Base-by-base conservation (phyloP, 2,329 filamentous ascomycete genomes). In the Raffaelea albimanens region DNA sequence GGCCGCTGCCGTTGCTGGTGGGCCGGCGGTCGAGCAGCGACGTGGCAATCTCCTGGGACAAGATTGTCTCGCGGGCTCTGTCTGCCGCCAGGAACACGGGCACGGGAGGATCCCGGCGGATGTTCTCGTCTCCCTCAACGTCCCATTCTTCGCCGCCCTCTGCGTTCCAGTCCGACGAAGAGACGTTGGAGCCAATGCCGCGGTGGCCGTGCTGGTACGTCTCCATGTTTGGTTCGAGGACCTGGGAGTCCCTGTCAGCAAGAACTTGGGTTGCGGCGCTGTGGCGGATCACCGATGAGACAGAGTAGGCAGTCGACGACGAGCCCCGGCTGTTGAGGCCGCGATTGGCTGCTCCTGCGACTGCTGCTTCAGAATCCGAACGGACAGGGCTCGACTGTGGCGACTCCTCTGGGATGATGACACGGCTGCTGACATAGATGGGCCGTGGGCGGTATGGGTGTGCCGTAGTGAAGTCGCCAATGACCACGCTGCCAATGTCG, bases 361-460 rank as follows among this genome's bases (percentile, higher is more conserved):
- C 7, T 29, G 7, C 25, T 29, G 7, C 25, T 29, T 7, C 25
- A 7, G 25, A 13, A 29, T 29, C 13, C 13, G 25, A 29, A 7
- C 25, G 13, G 7, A 29, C 7, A 13, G 25, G 25, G 25, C 25
- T 29, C 7, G 25, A 29, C 7, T 29, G 25, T 13, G 25, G 25
- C 25, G 7, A 29, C 7, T 13, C 25, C 13, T 29, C 25, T 7
- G 25, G 25, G 13, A 18, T 14, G 13, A 18, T 14, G 5, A 25
- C 18, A 18, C 46, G 40, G 46, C 46, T 53, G n/a, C 48, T 41
- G 25, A 55, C 53, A 11, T 54, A 55, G 8, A 55, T 52, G 3
- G 49, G 53, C 25, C 48, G 44, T 7, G 53, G 53, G 43, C 49
- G 47, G 36, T 49, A 52, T 14, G 52, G 53, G 44, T 55, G 47